Base-by-base conservation (phyloP, 345 rosid species). In the Hibiscus trionum region DNA sequence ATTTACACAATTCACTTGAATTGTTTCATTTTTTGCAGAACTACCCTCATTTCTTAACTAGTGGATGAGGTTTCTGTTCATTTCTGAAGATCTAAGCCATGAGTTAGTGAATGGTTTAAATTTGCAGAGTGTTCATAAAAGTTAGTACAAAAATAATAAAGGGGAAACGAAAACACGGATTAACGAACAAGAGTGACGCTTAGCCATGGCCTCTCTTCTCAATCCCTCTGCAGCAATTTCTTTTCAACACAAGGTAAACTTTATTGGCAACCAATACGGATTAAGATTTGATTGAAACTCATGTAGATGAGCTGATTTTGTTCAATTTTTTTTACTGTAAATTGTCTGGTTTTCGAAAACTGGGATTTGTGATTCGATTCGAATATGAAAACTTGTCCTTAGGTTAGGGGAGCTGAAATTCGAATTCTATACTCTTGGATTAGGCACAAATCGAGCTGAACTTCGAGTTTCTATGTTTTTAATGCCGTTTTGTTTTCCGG, bases 161-260 rank as follows among this genome's bases (percentile, higher is more conserved):
- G 35, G 16, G 6, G 8, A 24, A 26, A 58, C 61, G 1, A 9
- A 55, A 49, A 62, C n/a, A 61, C 44, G 17, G 35, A 21, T 46
- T n/a, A 49, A 3, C 12, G 8, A 57, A 35, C 7, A 29, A 27
- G 31, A 49, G 57, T 17, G 56, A 24, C 10, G 60, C 60, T 56
- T 56, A 3, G 70, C 73, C 42, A 93, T 93, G 98, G 97, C 97
- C 77, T 86, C 86, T 77, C 85, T 89, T 66, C 79, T 84, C 76
- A 70, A 75, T 72, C 86, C 84, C 46, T 74, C 90, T 10, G 74
- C 80, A 39, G 68, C 84, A 59, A 61, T 83, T 52, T 61, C 79
- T 74, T 63, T 84, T 71, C 84, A 80, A 73, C 83, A 66, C 76
- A 80, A 82, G 96, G 98, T 91, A 72, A 69, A 16, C 24, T 31